Conservation (phyloP, 306 rosid genomes). For the Trifolium pratense region DNA sequence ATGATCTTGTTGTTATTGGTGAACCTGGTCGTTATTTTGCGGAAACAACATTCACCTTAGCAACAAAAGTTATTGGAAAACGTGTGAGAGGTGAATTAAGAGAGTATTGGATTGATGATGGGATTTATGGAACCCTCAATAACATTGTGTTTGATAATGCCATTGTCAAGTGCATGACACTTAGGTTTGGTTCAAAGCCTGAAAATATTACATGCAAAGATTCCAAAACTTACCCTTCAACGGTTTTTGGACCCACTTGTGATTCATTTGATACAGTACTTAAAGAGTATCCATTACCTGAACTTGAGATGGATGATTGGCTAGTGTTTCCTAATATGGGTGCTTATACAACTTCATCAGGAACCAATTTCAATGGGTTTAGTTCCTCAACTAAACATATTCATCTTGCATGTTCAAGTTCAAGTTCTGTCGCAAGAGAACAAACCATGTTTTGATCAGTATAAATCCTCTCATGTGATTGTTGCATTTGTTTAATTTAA, state of each 20-base stretch:
- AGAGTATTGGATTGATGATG: conserved; percentile 75
- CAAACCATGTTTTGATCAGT: too few relatives aligned
- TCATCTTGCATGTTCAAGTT: conserved; percentile 35
- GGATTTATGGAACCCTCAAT: conserved; percentile 53
- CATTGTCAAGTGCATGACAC: conserved; percentile 44
- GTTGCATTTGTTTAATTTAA: neutral
- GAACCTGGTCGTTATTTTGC: conserved; percentile 70
- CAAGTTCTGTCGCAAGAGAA: neutral
- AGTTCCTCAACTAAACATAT: conserved; percentile 47
- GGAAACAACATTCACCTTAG: conserved; percentile 54
- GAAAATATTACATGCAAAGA: conserved; percentile 1
- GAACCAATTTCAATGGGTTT: conserved; percentile 67
- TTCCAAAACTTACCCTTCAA: conserved; percentile 14
- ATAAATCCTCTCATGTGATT: neutral
- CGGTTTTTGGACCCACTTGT: conserved; percentile 73
- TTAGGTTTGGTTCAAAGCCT: conserved; percentile 32
- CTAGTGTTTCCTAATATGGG: conserved; percentile 68
- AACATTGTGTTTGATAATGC: conserved; percentile 47
- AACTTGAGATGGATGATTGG: conserved; percentile 56
- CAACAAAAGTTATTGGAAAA: conserved; percentile 56
- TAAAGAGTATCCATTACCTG: conserved; percentile 53
- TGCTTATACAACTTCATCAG: conserved; percentile 56
- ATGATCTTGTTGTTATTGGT: conserved; percentile 38
- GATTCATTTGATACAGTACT: conserved; percentile 60
- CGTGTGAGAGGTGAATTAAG: conserved; percentile 53